These are phyloP conservation scores for Exophiala sideris DNA, from an alignment of 2,329 filamentous ascomycete genomes.

Conservation along the genomic window DNA sequence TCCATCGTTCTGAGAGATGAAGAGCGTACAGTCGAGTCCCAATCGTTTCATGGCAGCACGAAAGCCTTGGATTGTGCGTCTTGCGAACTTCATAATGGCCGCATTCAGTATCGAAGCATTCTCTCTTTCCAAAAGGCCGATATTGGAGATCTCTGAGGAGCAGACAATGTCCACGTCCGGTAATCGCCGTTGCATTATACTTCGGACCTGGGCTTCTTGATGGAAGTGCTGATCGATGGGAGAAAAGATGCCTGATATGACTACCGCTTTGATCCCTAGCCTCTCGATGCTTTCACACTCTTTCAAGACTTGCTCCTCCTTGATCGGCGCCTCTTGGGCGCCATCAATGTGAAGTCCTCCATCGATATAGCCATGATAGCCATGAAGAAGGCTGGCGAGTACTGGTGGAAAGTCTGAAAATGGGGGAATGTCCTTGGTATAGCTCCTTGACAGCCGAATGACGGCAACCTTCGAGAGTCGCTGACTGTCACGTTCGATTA, in stretches of 20 bases:
- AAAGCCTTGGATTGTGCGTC: constrained; percentile 56
- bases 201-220: constrained; percentile 43
- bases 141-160: constrained; percentile 43
- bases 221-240: constrained; percentile 43
- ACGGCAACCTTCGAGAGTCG: constrained; percentile 52
- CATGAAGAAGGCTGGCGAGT: constrained; percentile 45
- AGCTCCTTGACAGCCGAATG: constrained; percentile 49
- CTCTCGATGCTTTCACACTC: constrained; percentile 44
- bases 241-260: constrained; percentile 47
- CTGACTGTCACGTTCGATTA: constrained; percentile 48
- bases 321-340: constrained; percentile 40
- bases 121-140: constrained; percentile 56
- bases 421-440: constrained; percentile 49
- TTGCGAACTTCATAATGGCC: constrained; percentile 57
- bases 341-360: constrained; percentile 48
- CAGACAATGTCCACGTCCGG: constrained; percentile 41
- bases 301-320: constrained; percentile 45
- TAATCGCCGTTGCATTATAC: constrained; percentile 35
- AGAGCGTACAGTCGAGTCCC: constrained; percentile 53
- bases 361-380: constrained; percentile 47
- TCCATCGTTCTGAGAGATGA: constrained; percentile 63
- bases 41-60: constrained; percentile 51
- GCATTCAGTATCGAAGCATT: constrained; percentile 66
- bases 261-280: constrained; percentile 38
- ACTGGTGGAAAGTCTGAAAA: constrained; percentile 49